Conservation (phyloP, 202 grass and related monocot species). For the Bolboschoenoplectus hybrid region DNA sequence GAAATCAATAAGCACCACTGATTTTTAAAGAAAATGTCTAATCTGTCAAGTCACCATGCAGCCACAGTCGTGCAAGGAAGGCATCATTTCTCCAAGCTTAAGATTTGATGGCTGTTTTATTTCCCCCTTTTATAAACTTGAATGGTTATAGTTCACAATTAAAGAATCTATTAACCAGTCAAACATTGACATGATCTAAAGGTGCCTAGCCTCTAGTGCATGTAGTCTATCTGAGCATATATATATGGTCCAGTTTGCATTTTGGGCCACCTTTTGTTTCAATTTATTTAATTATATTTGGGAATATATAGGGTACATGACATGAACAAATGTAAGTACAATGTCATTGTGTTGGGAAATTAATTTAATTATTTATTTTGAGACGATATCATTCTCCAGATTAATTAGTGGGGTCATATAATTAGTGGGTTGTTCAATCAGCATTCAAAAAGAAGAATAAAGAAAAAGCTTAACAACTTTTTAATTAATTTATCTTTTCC, state of each 20-base stretch:
- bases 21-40: neutral
- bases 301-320: neutral
- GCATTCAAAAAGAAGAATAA: neutral
- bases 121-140: neutral
- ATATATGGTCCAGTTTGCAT: constrained; percentile 4
- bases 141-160: neutral
- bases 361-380: constrained; percentile 19
- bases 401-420: constrained; percentile 19
- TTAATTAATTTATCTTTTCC: neutral
- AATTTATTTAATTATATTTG: neutral
- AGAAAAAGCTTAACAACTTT: constrained; percentile 17
- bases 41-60: constrained; percentile 10
- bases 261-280: neutral
- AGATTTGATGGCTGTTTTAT: neutral
- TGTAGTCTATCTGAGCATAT: constrained; percentile 11
- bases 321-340: neutral
- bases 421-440: constrained; percentile 18
- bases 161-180: neutral
- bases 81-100: neutral
- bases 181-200: constrained; percentile 25
- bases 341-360: constrained; percentile 4
- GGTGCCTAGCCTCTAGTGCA: neutral
- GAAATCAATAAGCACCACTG: constrained; percentile 13
- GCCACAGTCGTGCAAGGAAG: neutral
- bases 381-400: neutral